Evolutionary conservation across 441 rosid species (phyloP).

Genomic region (Populus tomentosa): DNA sequence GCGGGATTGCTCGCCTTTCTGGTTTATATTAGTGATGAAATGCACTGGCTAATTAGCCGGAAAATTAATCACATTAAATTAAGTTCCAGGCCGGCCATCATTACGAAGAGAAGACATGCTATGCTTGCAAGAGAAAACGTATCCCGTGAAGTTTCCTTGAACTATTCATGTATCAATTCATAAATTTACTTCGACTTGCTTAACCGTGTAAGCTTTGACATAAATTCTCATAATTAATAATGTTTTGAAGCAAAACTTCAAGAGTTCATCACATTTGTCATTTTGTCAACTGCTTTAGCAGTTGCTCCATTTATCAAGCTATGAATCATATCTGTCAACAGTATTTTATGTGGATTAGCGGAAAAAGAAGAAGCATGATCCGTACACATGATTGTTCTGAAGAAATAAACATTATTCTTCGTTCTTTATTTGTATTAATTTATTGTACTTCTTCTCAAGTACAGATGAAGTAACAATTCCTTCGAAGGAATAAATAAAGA

Average conservation of each 20-base stretch:
- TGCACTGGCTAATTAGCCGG: neutral
- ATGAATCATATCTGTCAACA: neutral
- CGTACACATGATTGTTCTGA: neutral
- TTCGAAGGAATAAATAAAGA: conserved; percentile 23
- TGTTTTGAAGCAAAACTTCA: too few species aligned
- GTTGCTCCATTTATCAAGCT: neutral
- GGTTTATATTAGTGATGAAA: neutral
- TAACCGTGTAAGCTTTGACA: neutral
- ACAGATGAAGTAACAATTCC: conserved; percentile 24
- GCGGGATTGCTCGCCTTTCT: neutral
- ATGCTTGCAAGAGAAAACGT: neutral
- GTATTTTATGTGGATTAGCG: neutral
- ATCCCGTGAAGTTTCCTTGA: neutral
- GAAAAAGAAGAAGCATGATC: neutral
- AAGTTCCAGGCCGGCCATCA: neutral
- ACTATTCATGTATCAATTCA: neutral
- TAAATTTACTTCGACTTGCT: neutral
- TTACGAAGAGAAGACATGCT: neutral
- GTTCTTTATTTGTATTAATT: neutral
- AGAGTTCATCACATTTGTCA: too few species aligned
- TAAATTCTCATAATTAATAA: neutral
- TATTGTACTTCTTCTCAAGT: conserved; percentile 13
- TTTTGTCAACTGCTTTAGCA: neutral
- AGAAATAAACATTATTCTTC: neutral
- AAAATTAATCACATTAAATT: neutral